Percentiles rank a stretch among this genome's conserved stretches.
phyloP scores from a whole-genome alignment of 352 stramenopile species.

The Stephanocyclus meneghinianus region DNA sequence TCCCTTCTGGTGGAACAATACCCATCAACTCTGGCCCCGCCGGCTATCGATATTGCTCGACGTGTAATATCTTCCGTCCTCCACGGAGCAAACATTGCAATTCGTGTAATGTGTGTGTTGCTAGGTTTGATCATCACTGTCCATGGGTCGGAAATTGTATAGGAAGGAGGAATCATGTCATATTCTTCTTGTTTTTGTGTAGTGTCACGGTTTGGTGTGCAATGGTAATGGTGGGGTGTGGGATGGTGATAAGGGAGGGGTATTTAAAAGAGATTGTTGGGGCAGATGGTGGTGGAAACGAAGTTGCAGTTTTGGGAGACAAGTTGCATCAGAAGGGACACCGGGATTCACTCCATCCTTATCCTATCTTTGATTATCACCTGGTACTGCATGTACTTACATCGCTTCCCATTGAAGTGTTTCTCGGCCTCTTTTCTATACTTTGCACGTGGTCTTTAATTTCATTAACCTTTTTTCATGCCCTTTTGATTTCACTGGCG shows the following conservation, averaged over 20 bases:
- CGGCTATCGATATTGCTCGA: slow-evolving; percentile 83
- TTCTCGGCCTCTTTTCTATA: slow-evolving; percentile 62
- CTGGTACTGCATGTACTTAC: slow-evolving; percentile 10
- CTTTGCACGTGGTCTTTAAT: slow-evolving; percentile 75
- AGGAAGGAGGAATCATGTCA: slow-evolving; percentile 90
- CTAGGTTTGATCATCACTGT: slow-evolving; percentile 86
- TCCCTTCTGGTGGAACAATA: slow-evolving; percentile 28
- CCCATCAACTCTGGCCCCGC: slow-evolving; percentile 37
- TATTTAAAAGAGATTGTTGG: slow-evolving; percentile 3
- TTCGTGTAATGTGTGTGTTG: slow-evolving; percentile 86
- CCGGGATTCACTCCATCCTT: neutral
- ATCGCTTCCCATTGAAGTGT: slow-evolving; percentile 49
- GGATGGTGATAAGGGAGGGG: slow-evolving; percentile 1
- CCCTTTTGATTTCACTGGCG: slow-evolving; percentile 65
- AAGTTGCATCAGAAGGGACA: slow-evolving; percentile 21
- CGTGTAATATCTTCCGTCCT: slow-evolving; percentile 87
- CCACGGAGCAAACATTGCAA: slow-evolving; percentile 87
- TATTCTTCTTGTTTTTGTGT: slow-evolving; percentile 91
- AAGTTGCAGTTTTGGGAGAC: slow-evolving; percentile 2
- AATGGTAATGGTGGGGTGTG: slow-evolving; percentile 52
- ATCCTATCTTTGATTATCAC: slow-evolving; percentile 6
- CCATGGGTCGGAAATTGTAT: slow-evolving; percentile 93
- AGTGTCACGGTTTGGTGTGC: slow-evolving; percentile 60
- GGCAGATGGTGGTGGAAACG: neutral
- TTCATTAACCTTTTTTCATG: slow-evolving; percentile 72